Base-by-base conservation (phyloP, 345 rosid genomes). In the Mangifera indica region DNA sequence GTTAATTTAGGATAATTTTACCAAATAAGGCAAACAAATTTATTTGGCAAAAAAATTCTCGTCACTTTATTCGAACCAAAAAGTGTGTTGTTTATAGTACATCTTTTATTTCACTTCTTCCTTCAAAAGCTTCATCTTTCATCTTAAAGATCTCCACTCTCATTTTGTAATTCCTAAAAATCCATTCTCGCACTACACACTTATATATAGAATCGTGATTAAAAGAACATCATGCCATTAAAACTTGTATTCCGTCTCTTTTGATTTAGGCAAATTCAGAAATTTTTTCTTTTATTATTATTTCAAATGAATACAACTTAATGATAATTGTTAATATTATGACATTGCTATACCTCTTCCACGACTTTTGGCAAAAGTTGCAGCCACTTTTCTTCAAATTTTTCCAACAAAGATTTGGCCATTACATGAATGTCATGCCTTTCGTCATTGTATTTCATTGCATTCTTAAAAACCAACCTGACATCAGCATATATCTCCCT, bases 401-500 rank as follows among this genome's bases (percentile, higher is more conserved):
- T 91, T 76, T 81, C 83, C 78, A 89, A 69, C 80, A 91, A 77
- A 69, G 86, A 76, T 74, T 77, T 81, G 56, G 97, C 97, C 97
- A 88, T 91, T 71, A 88, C 87, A 72, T 84, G 82, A 42, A 83
- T 89, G 76, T 89, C 93, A 40, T 85, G 77, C 72, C 85, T 86
- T 76, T 85, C 91, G 53, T 83, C 88, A 44, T 91, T 91, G 78
- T 91, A 91, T 76, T 72, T 87, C 92, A 91, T 85, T 17, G 97
- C 97, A 62, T 91, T 91, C 85, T 91, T 91, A 68, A 89, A 91
- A 67, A 91, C 90, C 77, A 91, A 80, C 74, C 97, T 87, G 51
- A 91, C 97, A 79, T 91, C 97, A 65, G 97, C 87, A 77, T 86
- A 91, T 75, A 91, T 87, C 85, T 91, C 93, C 40, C 93, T 80